Conservation (phyloP, 1,139 yeast species). For the Debaryomycetaceae sp. region DNA sequence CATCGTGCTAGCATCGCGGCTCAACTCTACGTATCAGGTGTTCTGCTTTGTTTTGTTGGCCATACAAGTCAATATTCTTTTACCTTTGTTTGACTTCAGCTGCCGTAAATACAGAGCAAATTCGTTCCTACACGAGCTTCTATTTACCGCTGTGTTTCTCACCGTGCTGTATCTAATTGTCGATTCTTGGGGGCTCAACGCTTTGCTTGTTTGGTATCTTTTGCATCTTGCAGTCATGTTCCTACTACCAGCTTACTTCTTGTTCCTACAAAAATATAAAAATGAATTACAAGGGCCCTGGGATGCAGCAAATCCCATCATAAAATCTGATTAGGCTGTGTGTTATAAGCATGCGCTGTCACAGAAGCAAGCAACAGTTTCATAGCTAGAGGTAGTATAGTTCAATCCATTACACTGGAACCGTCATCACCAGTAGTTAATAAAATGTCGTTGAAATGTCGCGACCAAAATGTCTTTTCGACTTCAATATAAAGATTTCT, state of each 20-base stretch:
- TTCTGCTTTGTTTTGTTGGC: conserved; percentile 78
- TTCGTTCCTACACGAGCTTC: conserved; percentile 30
- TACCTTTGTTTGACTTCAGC: conserved; percentile 68
- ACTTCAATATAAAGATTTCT: neutral
- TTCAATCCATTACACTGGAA: too few species aligned
- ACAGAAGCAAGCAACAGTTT: too few species aligned
- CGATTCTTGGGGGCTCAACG: conserved; percentile 17
- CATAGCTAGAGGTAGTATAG: too few species aligned
- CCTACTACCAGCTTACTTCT: conserved; percentile 68
- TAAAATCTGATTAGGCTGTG: conserved; percentile 8
- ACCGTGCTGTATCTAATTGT: conserved; percentile 20
- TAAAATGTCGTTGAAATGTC: too few species aligned
- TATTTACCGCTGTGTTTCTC: conserved; percentile 16
- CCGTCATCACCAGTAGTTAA: too few species aligned
- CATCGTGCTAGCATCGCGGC: conserved; percentile 83
- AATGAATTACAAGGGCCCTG: conserved; percentile 91
- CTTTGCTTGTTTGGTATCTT: conserved; percentile 47
- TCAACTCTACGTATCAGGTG: conserved; percentile 69
- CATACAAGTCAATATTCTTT: conserved; percentile 65
- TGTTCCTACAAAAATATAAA: conserved; percentile 73
- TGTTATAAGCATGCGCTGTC: too few species aligned
- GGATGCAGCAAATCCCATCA: conserved; percentile 79
- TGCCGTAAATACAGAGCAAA: conserved; percentile 36
- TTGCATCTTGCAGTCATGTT: conserved; percentile 47
- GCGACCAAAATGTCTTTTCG: too few species aligned